Base-by-base conservation (phyloP, 805 yeast species). In the Nakazawaea wyomingensis region DNA sequence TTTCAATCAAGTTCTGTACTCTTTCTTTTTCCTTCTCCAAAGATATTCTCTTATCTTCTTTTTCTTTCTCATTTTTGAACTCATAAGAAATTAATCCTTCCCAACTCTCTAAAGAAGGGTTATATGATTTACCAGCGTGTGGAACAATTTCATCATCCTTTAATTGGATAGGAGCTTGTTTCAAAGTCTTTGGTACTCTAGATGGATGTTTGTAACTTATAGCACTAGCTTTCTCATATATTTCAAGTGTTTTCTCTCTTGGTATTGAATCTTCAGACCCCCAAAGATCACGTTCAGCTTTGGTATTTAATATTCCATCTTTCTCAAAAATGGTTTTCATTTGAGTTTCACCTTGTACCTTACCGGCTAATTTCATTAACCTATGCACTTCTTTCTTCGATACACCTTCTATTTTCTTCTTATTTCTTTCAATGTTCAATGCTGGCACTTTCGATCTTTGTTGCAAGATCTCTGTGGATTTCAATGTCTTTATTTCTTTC, bases 111-210 rank as follows among this genome's bases (percentile, higher is more conserved):
- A 81, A 68, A 10, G 91, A 74, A 20, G 99, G 99, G 58, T 93
- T 93, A 58, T 88, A 93, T 2, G 98, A 90, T 60, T 84, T 85
- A 43, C 98, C 98, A 2, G 82, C 93, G 53, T 82, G 82, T 10
- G 96, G 89, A 3, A 80, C 44, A 2, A 52, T 60, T 16, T 70
- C 80, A 37, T 65, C 54, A n/a, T 71, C 71, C 45, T 68, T 72
- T 14, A 86, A 74, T 33, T 54, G 53, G n/a, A 80, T 58, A 1
- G 95, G 82, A 3, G 65, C 66, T 26, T 65, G 60, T 37, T 61
- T 68, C 50, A 80, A 53, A 2, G 90, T 82, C 20, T 59, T 60
- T 11, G 93, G 91, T 4, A 62, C 67, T 4, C 59, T 60, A 3
- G 74, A 71, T 4, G 87, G 76, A 28, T 65, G 62, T 3, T 84